These are phyloP conservation scores for Poa annua DNA, from an alignment of 176 grass and related monocot genomes.

Conservation along the genomic window DNA sequence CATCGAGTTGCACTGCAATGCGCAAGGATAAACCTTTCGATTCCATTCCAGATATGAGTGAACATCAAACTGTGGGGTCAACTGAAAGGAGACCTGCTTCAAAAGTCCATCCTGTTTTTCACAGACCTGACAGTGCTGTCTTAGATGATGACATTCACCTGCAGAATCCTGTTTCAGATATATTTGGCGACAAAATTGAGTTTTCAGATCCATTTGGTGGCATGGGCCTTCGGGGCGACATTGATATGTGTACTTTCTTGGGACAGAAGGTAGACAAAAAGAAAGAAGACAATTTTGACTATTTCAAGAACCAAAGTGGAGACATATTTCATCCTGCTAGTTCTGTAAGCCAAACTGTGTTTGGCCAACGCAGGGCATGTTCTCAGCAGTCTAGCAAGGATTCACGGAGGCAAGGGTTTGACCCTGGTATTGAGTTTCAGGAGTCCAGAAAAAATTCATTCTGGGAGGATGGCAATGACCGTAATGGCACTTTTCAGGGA, in stretches of 20 bases:
- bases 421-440: conserved; percentile 47
- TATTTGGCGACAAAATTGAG: conserved; percentile 42
- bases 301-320: conserved; percentile 27
- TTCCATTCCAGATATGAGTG: conserved; percentile 31
- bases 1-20: conserved; percentile 32
- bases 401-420: conserved; percentile 45
- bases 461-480: conserved; percentile 42
- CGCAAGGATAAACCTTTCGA: conserved; percentile 39
- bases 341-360: conserved; percentile 38
- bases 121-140: conserved; percentile 29
- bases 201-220: conserved; percentile 27
- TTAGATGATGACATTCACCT: conserved; percentile 44
- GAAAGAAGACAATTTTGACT: conserved; percentile 40
- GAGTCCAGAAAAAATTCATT: conserved; percentile 34
- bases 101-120: conserved; percentile 47
- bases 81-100: conserved; percentile 39
- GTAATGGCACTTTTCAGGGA: conserved; percentile 31
- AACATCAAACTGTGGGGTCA: conserved; percentile 42
- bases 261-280: conserved; percentile 44
- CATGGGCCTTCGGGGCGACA: conserved; percentile 36
- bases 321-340: conserved; percentile 34
- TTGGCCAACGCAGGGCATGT: conserved; percentile 1
- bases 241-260: conserved; percentile 43
- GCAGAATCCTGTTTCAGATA: conserved; percentile 42
- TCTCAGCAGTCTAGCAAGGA: conserved; percentile 45